Evolutionary conservation across 805 yeast species (phyloP).

Genomic region (Schizosaccharomyces lindneri): DNA sequence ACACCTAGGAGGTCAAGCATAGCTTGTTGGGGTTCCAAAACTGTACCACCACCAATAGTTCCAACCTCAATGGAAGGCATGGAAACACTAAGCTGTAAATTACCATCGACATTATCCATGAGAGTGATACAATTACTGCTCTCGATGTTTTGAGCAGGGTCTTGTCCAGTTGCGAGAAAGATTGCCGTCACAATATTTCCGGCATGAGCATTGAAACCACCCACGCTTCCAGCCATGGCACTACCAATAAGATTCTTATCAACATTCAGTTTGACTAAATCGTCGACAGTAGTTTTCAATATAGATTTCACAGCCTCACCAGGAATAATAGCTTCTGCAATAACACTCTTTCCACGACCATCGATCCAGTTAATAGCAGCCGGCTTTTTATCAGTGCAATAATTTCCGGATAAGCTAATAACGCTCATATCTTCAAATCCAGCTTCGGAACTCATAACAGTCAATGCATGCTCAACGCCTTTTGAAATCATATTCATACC

Average conservation of each 20-base stretch:
- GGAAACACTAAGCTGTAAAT: slow-evolving; percentile 77
- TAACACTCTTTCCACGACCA: slow-evolving; percentile 95
- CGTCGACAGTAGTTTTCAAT: slow-evolving; percentile 75
- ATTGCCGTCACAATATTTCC: slow-evolving; percentile 90
- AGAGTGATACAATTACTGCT: slow-evolving; percentile 91
- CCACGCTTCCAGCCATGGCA: slow-evolving; percentile 94
- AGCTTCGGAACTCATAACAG: slow-evolving; percentile 60
- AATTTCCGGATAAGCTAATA: slow-evolving; percentile 85
- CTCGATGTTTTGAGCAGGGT: slow-evolving; percentile 98
- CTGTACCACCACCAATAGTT: slow-evolving; percentile 97
- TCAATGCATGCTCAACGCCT: slow-evolving; percentile 77
- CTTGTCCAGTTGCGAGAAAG: slow-evolving; percentile 89
- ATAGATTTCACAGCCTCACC: slow-evolving; percentile 55
- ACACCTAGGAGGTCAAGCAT: slow-evolving; percentile 88
- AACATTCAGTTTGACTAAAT: slow-evolving; percentile 70
- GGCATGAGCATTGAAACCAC: slow-evolving; percentile 97
- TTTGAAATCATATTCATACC: slow-evolving; percentile 99
- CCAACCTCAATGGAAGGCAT: slow-evolving; percentile 99
- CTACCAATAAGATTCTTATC: slow-evolving; percentile 83
- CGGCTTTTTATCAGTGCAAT: slow-evolving; percentile 91
- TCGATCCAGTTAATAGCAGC: slow-evolving; percentile 98
- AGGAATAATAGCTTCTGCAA: slow-evolving; percentile 85
- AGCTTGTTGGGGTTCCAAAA: slow-evolving; percentile 87
- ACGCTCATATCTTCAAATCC: slow-evolving; percentile 90
- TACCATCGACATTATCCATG: slow-evolving; percentile 61